Evolutionary conservation across 345 rosid species (phyloP).

Genomic region (Cardamine occulta): DNA sequence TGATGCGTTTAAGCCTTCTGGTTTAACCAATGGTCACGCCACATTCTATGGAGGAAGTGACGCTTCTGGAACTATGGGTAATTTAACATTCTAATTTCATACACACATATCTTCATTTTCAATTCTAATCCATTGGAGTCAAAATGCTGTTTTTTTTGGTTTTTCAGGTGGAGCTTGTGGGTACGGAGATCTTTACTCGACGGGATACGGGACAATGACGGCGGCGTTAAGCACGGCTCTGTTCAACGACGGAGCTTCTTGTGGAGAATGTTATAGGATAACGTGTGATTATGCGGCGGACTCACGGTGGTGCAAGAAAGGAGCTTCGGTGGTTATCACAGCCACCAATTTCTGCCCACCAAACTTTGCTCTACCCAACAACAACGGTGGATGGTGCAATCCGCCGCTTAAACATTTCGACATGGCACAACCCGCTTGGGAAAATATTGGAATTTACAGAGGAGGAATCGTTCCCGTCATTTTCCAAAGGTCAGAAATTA

Average conservation of each 20-base stretch:
- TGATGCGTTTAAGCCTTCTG: slow-evolving; percentile 57
- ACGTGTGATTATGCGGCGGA: slow-evolving; percentile 63
- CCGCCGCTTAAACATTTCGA: slow-evolving; percentile 95
- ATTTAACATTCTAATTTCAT: neutral
- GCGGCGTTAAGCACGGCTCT: slow-evolving; percentile 81
- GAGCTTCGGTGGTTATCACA: slow-evolving; percentile 61
- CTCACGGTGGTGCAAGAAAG: slow-evolving; percentile 67
- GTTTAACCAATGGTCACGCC: slow-evolving; percentile 69
- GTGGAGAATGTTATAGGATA: slow-evolving; percentile 71
- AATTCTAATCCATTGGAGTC: neutral
- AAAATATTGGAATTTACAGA: slow-evolving; percentile 76
- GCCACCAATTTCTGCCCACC: slow-evolving; percentile 90
- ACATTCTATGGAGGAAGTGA: slow-evolving; percentile 86
- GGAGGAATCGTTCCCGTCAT: slow-evolving; percentile 91
- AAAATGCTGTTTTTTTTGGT: neutral
- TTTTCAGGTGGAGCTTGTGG: slow-evolving; percentile 81
- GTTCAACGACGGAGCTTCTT: slow-evolving; percentile 71
- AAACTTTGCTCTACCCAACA: slow-evolving; percentile 64
- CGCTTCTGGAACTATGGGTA: slow-evolving; percentile 90
- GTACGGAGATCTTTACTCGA: slow-evolving; percentile 66
- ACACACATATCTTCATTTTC: neutral
- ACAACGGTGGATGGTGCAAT: slow-evolving; percentile 98
- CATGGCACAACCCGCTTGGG: slow-evolving; percentile 96
- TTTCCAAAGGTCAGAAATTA: slow-evolving; percentile 61
- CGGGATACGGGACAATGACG: slow-evolving; percentile 72